Evolutionary conservation across 2,329 filamentous ascomycete genomes (phyloP).

Genomic region (Oidium heveae): DNA sequence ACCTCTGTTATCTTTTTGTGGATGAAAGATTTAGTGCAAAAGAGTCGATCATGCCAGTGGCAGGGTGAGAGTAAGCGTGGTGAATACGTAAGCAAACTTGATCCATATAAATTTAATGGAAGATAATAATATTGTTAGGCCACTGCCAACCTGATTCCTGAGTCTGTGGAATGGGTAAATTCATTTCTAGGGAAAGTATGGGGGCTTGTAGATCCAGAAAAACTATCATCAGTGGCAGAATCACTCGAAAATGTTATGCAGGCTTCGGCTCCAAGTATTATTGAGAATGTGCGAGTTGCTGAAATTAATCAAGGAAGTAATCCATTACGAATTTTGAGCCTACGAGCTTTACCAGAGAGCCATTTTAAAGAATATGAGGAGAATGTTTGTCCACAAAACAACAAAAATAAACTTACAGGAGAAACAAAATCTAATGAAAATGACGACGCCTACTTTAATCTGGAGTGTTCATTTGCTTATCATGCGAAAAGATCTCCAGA

Average conservation of each 20-base stretch:
- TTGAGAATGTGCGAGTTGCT: constrained; percentile 84
- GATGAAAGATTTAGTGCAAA: constrained; percentile 66
- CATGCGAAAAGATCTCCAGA: constrained; percentile 53
- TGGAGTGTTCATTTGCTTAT: constrained; percentile 77
- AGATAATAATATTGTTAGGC: constrained; percentile 21
- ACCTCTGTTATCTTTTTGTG: constrained; percentile 64
- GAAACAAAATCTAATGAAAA: constrained; percentile 75
- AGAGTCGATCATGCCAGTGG: constrained; percentile 70
- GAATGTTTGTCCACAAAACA: constrained; percentile 52
- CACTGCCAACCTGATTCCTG: constrained; percentile 68
- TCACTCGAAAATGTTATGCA: constrained; percentile 93
- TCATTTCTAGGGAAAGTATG: constrained; percentile 62
- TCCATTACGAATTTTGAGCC: constrained; percentile 63
- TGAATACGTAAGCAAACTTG: constrained; percentile 29
- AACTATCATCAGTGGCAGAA: constrained; percentile 77
- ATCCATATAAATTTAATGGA: background rate
- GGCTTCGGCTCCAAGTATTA: constrained; percentile 68
- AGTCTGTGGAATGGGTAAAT: constrained; percentile 94
- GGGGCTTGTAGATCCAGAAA: constrained; percentile 83
- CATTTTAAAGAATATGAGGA: constrained; percentile 65
- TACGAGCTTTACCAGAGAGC: constrained; percentile 60
- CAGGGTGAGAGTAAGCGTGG: constrained; percentile 64
- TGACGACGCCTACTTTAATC: constrained; percentile 76
- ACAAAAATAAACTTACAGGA: constrained; percentile 60
- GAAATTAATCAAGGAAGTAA: constrained; percentile 90